Base-by-base conservation (phyloP, 345 rosid genomes). In the Boechera divaricarpa region DNA sequence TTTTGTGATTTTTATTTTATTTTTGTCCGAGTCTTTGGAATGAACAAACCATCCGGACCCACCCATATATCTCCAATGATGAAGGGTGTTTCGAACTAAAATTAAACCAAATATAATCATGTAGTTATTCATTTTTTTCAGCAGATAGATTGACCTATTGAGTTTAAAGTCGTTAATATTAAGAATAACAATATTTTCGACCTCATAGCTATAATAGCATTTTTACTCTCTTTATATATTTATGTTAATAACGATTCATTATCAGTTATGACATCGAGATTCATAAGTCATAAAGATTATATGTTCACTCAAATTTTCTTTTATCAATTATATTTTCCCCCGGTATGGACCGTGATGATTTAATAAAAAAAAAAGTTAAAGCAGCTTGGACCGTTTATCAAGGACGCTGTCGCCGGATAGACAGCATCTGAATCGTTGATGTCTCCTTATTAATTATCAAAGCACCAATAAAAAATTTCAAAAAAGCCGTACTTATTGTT, bases 391-490 rank as follows among this genome's bases (percentile, higher is more conserved):
- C 82, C 82, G 78, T 79, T 41, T 70, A 79, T 79, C 4, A 54
- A 67, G 74, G 70, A 67, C 44, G 52, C 1, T 73, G 82, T 79
- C 78, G 74, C 82, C 74, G 58, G 70, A 73, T 78, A 28, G 49
- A 62, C 65, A 73, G 74, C 82, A 79, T 67, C 70, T 53, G 78
- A 60, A 73, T 73, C 74, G 78, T 79, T 79, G 74, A 67, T 79
- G 78, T 79, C 75, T 60, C 74, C 77, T 59, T 16, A 41, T 73
- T 58, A 41, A 78, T 48, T 65, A 66, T 53, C 52, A 66, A 60
- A 5, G 42, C 32, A 54, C 74, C 52, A 73, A 66, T 78, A 67
- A 4, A 51, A 33, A 36, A 65, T 7, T 26, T 24, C 2, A 5
- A 70, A 42, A 70, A 70, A 63, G 52, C 73, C 47, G 73, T 78